These are phyloP conservation scores for Triangularia setosa DNA, from an alignment of 2,329 filamentous ascomycete species.

Conservation along the genomic window DNA sequence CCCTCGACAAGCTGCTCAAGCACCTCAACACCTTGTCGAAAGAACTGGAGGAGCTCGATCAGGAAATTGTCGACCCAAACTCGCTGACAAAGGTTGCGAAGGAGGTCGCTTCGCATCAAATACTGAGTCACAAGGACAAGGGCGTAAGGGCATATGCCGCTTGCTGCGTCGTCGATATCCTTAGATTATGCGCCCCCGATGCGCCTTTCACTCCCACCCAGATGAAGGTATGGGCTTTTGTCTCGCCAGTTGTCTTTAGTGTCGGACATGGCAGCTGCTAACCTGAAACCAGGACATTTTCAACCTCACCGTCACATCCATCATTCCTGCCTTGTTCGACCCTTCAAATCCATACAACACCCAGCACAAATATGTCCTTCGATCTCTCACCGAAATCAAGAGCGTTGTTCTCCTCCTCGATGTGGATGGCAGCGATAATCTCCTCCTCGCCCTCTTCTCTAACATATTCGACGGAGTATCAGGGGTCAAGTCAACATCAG, in stretches of 20 bases:
- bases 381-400: slow-evolving; percentile 87
- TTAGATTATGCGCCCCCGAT: slow-evolving; percentile 88
- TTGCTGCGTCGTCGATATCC: slow-evolving; percentile 87
- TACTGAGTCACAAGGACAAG: slow-evolving; percentile 87
- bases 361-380: slow-evolving; percentile 87
- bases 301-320: slow-evolving; percentile 75
- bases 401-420: slow-evolving; percentile 90
- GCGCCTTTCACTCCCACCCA: slow-evolving; percentile 89
- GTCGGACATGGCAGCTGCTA: slow-evolving; percentile 16
- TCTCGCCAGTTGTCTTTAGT: not conserved
- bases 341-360: slow-evolving; percentile 86
- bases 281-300: slow-evolving; percentile 72
- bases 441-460: slow-evolving; percentile 79
- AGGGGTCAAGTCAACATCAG: slow-evolving; percentile 67
- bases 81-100: slow-evolving; percentile 81
- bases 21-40: slow-evolving; percentile 76
- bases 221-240: slow-evolving; percentile 63
- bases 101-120: slow-evolving; percentile 75
- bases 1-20: slow-evolving; percentile 74
- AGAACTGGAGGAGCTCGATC: slow-evolving; percentile 81
- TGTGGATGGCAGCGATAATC: slow-evolving; percentile 72
- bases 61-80: slow-evolving; percentile 78
- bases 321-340: slow-evolving; percentile 80
- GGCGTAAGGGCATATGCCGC: slow-evolving; percentile 87
- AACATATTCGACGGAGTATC: slow-evolving; percentile 91